Conservation (phyloP, 257 asterid species). For the Capsicum rhomboideum region DNA sequence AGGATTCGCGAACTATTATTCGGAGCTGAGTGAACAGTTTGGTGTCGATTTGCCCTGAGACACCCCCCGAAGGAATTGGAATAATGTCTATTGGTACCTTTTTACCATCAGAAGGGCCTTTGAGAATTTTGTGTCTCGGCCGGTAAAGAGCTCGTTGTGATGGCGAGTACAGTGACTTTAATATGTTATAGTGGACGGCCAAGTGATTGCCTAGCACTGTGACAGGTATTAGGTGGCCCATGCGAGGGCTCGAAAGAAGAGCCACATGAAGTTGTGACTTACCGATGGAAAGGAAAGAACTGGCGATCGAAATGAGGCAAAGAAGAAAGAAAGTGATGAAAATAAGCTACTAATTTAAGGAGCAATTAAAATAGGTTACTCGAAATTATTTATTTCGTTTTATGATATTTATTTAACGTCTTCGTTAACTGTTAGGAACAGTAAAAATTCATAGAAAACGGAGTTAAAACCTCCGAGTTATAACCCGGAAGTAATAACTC, state of each 20-base stretch:
- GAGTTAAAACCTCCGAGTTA: no score
- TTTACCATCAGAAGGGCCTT: not conserved
- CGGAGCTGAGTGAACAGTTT: not conserved
- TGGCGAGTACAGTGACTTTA: not conserved
- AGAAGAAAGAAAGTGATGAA: no score
- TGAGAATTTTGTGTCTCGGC: not conserved
- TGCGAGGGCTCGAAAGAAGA: not conserved
- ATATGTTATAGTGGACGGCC: not conserved
- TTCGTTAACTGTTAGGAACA: no score
- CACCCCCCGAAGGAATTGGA: not conserved
- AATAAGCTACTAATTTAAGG: no score
- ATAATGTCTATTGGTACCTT: not conserved
- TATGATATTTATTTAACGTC: no score
- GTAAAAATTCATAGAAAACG: no score
- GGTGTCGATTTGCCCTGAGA: not conserved
- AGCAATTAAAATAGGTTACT: no score
- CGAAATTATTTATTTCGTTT: no score
- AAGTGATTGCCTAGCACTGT: not conserved
- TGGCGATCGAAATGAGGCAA: no score
- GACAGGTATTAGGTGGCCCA: not conserved
- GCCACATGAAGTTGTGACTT: not conserved
- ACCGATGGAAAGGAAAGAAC: not conserved
- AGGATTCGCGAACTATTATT: not conserved
- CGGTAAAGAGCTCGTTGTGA: not conserved
- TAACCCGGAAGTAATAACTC: no score